These are phyloP conservation scores for Phytopythium helicoides DNA, from an alignment of 352 stramenopile species.

Conservation along the genomic window DNA sequence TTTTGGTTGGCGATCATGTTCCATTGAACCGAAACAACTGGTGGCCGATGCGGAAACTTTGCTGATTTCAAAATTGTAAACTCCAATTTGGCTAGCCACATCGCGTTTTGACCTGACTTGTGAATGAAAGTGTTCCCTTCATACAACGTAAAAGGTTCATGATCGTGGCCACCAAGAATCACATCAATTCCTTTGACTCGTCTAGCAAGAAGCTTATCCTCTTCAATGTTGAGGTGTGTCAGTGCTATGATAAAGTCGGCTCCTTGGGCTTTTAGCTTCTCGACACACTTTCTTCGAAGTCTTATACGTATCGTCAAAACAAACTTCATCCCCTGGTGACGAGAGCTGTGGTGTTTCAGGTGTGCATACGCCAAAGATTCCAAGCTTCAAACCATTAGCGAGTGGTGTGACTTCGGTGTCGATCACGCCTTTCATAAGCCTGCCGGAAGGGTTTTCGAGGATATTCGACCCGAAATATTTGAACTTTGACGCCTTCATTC, in stretches of 20 bases:
- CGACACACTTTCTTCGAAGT: slow-evolving; percentile 43
- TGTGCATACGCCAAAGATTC: too few species aligned
- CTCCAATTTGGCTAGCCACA: slow-evolving; percentile 73
- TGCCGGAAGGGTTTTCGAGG: slow-evolving; percentile 18
- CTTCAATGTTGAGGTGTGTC: slow-evolving; percentile 62
- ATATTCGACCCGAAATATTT: slow-evolving; percentile 82
- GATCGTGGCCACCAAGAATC: slow-evolving; percentile 85
- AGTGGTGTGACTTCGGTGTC: too few species aligned
- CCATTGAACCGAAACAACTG: slow-evolving; percentile 46
- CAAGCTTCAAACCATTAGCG: too few species aligned
- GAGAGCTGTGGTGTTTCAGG: too few species aligned
- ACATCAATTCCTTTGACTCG: slow-evolving; percentile 55
- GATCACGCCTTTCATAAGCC: too few species aligned
- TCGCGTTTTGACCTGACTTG: slow-evolving; percentile 76
- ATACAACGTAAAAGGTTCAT: slow-evolving; percentile 74
- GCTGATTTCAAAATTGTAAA: slow-evolving; percentile 49
- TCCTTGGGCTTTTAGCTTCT: slow-evolving; percentile 38
- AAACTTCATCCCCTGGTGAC: too few species aligned
- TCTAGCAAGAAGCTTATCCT: slow-evolving; percentile 55
- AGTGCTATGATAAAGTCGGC: slow-evolving; percentile 70
- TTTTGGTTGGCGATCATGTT: slow-evolving; percentile 53
- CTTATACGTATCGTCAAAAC: too few species aligned
- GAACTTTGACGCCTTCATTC: slow-evolving; percentile 58
- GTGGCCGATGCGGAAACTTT: slow-evolving; percentile 27
- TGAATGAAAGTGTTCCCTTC: slow-evolving; percentile 63